A percentile compares a stretch with the other conserved stretches of the same genome.
Conservation (phyloP, 2,329 filamentous ascomycete genomes). For the Monosporascus cannonballus region DNA sequence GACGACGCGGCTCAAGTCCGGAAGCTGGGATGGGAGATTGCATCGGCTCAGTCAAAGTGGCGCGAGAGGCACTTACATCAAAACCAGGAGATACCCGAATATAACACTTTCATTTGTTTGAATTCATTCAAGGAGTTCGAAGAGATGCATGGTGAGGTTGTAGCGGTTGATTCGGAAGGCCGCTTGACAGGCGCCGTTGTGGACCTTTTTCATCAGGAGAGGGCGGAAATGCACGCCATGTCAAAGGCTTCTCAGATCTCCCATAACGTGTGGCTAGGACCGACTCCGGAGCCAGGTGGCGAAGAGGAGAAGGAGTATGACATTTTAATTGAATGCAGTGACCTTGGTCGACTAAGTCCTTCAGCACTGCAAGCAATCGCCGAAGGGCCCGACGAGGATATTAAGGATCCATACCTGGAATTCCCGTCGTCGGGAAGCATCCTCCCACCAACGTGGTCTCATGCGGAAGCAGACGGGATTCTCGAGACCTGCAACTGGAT, state of each 20-base stretch:
- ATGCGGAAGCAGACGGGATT: constrained; percentile 76
- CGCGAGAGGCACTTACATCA: constrained; percentile 55
- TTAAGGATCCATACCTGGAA: constrained; percentile 49
- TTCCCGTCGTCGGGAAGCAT: constrained; percentile 96
- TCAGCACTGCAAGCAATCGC: constrained; percentile 59
- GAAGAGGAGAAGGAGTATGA: constrained; percentile 64
- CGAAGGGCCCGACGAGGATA: constrained; percentile 43
- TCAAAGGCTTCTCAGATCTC: constrained; percentile 83
- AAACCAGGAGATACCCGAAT: constrained; percentile 52
- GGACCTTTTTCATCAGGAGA: constrained; percentile 86
- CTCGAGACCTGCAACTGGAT: constrained; percentile 88
- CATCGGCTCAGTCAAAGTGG: constrained; percentile 72
- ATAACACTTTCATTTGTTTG: constrained; percentile 76
- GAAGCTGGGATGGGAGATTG: constrained; percentile 62
- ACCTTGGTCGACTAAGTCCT: constrained; percentile 71
- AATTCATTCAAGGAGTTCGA: constrained; percentile 68
- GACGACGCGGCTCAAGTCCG: constrained; percentile 57
- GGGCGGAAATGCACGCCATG: constrained; percentile 90
- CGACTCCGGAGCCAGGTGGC: constrained; percentile 66
- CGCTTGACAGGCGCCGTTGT: constrained; percentile 69
- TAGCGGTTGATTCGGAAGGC: constrained; percentile 69
- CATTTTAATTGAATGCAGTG: constrained; percentile 81
- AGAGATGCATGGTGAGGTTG: constrained; percentile 58
- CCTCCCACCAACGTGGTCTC: constrained; percentile 75
- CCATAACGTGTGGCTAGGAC: constrained; percentile 83